A percentile compares a stretch with the other conserved stretches of the same genome.
phyloP scores from a whole-genome alignment of 208 protist species.

The Leishmania amazonensis region DNA sequence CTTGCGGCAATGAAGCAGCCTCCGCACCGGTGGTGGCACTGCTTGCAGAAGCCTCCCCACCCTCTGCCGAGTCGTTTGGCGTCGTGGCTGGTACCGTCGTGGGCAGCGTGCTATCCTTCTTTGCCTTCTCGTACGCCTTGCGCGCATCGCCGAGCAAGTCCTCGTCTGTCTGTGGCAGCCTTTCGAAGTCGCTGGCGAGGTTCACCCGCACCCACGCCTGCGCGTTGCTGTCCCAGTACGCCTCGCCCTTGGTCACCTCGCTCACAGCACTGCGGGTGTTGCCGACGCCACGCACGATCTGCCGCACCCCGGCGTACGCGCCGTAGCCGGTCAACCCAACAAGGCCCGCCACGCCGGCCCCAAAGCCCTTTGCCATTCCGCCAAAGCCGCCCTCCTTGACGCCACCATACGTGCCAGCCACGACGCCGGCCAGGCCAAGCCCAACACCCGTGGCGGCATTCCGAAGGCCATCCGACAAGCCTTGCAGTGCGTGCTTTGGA shows the following conservation, averaged over 20 bases:
- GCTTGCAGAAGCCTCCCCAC: neutral
- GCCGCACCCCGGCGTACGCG: slow-evolving; percentile 31
- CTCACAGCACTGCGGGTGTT: slow-evolving; percentile 50
- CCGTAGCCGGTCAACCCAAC: slow-evolving; percentile 38
- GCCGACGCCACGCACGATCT: slow-evolving; percentile 39
- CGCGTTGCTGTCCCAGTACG: slow-evolving; percentile 51
- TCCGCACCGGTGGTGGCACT: neutral
- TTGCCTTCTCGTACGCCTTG: slow-evolving; percentile 14
- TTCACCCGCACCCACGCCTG: slow-evolving; percentile 56
- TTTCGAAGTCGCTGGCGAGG: slow-evolving; percentile 29
- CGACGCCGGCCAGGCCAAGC: slow-evolving; percentile 35
- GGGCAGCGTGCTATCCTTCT: slow-evolving; percentile 16
- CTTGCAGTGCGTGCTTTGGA: slow-evolving; percentile 52
- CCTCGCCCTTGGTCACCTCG: slow-evolving; percentile 30
- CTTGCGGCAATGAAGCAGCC: neutral
- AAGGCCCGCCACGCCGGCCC: slow-evolving; percentile 27
- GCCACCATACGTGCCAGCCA: slow-evolving; percentile 32
- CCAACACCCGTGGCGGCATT: slow-evolving; percentile 42
- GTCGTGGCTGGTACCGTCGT: neutral
- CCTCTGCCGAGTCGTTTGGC: neutral
- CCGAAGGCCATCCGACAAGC: slow-evolving; percentile 31
- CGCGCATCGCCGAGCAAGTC: slow-evolving; percentile 46
- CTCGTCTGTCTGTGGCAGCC: slow-evolving; percentile 47
- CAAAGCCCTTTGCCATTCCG: slow-evolving; percentile 44
- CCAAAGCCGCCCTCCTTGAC: slow-evolving; percentile 27